phyloP scores from a whole-genome alignment of 257 asterid species.

The Cruciata laevipes region DNA sequence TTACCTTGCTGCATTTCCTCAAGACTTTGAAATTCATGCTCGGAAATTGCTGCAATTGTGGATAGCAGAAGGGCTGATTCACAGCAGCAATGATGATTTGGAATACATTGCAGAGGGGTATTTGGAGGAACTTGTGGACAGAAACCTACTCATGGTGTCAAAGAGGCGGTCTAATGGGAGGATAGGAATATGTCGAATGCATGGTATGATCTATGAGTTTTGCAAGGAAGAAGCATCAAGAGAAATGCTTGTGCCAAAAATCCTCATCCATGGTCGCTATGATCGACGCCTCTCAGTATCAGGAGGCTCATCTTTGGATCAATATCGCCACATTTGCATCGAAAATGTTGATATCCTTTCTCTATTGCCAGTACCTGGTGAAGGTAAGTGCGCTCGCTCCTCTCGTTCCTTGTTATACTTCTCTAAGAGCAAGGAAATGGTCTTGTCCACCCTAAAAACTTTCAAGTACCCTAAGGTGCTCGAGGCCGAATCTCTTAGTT shows the following conservation, averaged over 20 bases:
- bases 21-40: neutral
- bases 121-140: slow-evolving; percentile 1
- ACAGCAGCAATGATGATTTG: neutral
- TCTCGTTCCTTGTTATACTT: too few species aligned
- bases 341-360: neutral
- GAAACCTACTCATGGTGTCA: neutral
- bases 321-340: neutral
- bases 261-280: too few species aligned
- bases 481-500: slow-evolving; percentile 24
- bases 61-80: slow-evolving; percentile 22
- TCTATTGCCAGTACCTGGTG: too few species aligned
- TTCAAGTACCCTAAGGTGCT: slow-evolving; percentile 31
- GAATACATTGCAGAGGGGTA: slow-evolving; percentile 14
- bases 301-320: neutral
- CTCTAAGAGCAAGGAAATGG: too few species aligned
- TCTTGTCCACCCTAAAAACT: too few species aligned
- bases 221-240: neutral
- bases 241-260: neutral
- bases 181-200: neutral
- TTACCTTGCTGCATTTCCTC: neutral
- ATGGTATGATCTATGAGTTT: neutral
- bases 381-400: too few species aligned
- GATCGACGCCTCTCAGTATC: too few species aligned
- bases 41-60: slow-evolving; percentile 2
- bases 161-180: neutral